Evolutionary conservation across 441 rosid genomes (phyloP).

Genomic region (Dalechampia spathulata): DNA sequence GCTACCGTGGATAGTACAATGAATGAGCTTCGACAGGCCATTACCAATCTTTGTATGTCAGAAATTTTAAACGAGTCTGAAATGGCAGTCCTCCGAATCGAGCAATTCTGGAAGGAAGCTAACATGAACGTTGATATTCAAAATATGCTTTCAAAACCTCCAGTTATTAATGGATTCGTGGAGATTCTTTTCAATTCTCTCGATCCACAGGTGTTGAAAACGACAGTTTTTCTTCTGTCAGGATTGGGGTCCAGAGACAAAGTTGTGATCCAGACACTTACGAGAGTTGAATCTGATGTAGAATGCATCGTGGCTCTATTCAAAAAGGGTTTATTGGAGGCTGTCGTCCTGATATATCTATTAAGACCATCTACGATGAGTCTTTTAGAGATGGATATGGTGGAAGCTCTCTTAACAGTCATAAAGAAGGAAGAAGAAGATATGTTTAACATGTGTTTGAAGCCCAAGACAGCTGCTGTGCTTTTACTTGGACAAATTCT

Average conservation of each 20-base stretch:
- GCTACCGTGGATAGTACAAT: conserved; percentile 40
- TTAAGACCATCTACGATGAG: conserved; percentile 35
- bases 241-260: conserved; percentile 61
- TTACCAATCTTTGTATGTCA: conserved; percentile 52
- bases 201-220: conserved; percentile 37
- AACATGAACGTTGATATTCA: conserved; percentile 34
- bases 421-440: conserved; percentile 38
- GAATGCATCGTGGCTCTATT: conserved; percentile 56
- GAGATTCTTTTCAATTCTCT: conserved; percentile 64
- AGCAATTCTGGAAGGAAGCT: conserved; percentile 48
- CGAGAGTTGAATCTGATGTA: conserved; percentile 57
- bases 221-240: conserved; percentile 49
- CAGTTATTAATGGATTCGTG: conserved; percentile 55
- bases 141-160: conserved; percentile 49
- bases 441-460: conserved; percentile 37
- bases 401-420: conserved; percentile 39
- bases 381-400: conserved; percentile 45
- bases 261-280: conserved; percentile 51
- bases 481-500: conserved; percentile 45
- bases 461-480: conserved; percentile 47
- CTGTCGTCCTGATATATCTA: conserved; percentile 48
- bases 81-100: conserved; percentile 53
- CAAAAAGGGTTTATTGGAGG: conserved; percentile 59
- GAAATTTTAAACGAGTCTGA: conserved; percentile 60
- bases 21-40: conserved; percentile 41